Evolutionary conservation across 2,329 filamentous ascomycete genomes (phyloP).

Genomic region (Westerdykella ornata): DNA sequence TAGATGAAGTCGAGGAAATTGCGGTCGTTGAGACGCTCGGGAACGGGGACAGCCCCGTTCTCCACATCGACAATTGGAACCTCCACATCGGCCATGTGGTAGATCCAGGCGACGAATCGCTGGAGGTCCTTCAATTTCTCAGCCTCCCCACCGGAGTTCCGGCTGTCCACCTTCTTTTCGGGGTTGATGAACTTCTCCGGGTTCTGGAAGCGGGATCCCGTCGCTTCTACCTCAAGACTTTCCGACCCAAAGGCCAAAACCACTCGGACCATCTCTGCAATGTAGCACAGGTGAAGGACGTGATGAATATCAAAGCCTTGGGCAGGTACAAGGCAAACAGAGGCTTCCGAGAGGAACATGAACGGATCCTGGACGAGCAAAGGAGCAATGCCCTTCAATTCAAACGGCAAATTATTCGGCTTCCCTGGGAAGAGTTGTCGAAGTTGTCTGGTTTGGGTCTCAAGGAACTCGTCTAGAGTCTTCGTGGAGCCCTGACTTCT

Average conservation of each 20-base stretch:
- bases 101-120: conserved; percentile 29
- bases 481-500: conserved; percentile 54
- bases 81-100: conserved; percentile 22
- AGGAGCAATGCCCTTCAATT: conserved; percentile 43
- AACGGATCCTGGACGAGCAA: conserved; percentile 67
- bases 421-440: conserved; percentile 64
- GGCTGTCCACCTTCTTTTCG: conserved; percentile 17
- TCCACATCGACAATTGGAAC: conserved; percentile 20
- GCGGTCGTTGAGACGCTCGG: conserved; percentile 20
- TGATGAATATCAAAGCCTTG: conserved; percentile 69
- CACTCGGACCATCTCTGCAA: conserved; percentile 84
- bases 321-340: conserved; percentile 61
- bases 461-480: conserved; percentile 61
- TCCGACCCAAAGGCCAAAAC: conserved; percentile 48
- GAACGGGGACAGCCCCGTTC: conserved; percentile 20
- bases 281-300: conserved; percentile 76
- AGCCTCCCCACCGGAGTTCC: conserved; percentile 15
- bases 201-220: conserved; percentile 1
- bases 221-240: conserved; percentile 5
- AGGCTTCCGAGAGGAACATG: conserved; percentile 72
- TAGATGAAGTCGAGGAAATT: conserved; percentile 34
- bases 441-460: conserved; percentile 63
- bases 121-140: conserved; percentile 24
- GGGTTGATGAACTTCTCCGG: conserved; percentile 21
- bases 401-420: conserved; percentile 36